A percentile compares a stretch with the other conserved stretches of the same genome.
Conservation (phyloP, 805 yeast genomes). For the Starmerella asiatica region DNA sequence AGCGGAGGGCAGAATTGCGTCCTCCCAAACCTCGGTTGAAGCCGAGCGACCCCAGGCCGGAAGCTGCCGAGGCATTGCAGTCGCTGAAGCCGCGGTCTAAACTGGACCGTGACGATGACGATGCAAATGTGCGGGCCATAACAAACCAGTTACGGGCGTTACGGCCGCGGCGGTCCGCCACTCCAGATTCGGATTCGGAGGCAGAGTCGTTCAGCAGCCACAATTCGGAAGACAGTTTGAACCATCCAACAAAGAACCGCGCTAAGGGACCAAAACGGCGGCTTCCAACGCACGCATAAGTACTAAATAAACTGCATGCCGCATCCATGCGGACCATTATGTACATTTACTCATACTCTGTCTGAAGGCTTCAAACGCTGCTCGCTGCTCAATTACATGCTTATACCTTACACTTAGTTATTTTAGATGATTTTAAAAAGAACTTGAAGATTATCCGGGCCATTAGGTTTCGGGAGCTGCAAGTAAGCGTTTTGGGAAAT, state of each 20-base stretch:
- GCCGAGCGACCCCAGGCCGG: neutral
- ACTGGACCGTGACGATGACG: conserved; percentile 6
- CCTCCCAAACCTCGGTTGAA: conserved; percentile 9
- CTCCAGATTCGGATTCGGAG: conserved; percentile 2
- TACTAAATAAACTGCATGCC: too few species aligned
- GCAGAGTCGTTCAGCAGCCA: conserved; percentile 6
- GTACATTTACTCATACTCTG: too few species aligned
- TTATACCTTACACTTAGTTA: too few species aligned
- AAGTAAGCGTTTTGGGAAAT: too few species aligned
- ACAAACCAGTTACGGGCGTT: conserved; percentile 14
- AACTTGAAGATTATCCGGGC: too few species aligned
- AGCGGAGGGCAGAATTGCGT: conserved; percentile 9
- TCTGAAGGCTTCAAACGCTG: too few species aligned
- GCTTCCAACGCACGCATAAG: conserved; percentile 10
- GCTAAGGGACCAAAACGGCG: conserved; percentile 18
- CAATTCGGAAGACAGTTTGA: conserved; percentile 13
- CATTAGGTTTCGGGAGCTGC: too few species aligned
- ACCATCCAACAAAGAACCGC: conserved; percentile 16
- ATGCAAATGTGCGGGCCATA: conserved; percentile 12
- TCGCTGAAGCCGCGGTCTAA: conserved; percentile 6
- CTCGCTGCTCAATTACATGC: too few species aligned
- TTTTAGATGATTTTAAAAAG: too few species aligned
- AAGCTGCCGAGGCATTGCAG: conserved; percentile 4
- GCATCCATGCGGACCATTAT: too few species aligned
- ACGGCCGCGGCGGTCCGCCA: conserved; percentile 11